Evolutionary conservation across 2,329 filamentous ascomycete species (phyloP), one percentile per base, ranked within the genome.

Genomic region (Penicillium sp.): DNA sequence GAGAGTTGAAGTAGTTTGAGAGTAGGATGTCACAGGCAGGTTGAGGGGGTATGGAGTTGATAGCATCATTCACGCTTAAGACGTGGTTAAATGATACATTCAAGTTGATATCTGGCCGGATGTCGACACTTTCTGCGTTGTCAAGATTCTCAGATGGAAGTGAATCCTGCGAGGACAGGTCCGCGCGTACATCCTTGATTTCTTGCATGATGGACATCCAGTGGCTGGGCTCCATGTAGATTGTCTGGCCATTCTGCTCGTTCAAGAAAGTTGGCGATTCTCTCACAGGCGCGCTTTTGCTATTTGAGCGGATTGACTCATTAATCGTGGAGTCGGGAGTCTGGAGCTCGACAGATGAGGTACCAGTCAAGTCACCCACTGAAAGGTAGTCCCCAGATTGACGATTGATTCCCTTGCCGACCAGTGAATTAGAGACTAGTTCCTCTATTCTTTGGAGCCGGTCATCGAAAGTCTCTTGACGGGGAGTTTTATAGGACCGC

Each of bases 131-230:
- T 6, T 28, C 20, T 28, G 6, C 25, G 42, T 5, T 28, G 2
- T 45, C 42, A 3, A 45, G 22, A 28, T 45, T 14, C 1, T 57
- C 35, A 34, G 39, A 31, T 22, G 35, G n/a, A 34, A 35, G 28
- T 34, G 47, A 14, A 6, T 52, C 49, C 17, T 52, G 25, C 1
- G 35, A 22, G 34, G 52, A 55, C 20, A 61, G 45, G 38, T 52
- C 47, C 34, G 43, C 57, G 28, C 60, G 53, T 49, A 62, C 51
- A 20, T 57, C 50, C 50, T 62, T 53, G 20, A 62, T 62, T 37
- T 62, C 60, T 17, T 59, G 57, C 20, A 62, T 31, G 17, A 62
- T 62, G 4, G 60, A 62, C 54, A 60, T 53, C 60, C 60, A 62
- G 38, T 62, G 57, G 15, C 53, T 62, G 14, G 60, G 54, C 10